Conservation (phyloP, 495 filamentous ascomycete species). For the Penicillium desertorum region DNA sequence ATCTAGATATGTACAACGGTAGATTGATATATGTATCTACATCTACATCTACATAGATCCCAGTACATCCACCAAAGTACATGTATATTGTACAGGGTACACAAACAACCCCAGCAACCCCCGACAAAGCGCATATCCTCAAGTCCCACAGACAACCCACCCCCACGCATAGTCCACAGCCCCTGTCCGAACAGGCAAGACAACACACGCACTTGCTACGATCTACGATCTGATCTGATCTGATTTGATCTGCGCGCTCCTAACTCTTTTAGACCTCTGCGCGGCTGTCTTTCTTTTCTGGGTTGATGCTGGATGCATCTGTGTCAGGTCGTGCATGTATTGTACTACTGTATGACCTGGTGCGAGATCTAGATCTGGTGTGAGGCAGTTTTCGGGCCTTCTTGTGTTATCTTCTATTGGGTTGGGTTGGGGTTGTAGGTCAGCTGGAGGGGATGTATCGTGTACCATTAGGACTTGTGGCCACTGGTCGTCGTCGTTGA, state of each 20-base stretch:
- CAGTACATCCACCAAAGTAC: not conserved
- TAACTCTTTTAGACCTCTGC: not conserved
- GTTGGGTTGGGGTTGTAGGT: not conserved
- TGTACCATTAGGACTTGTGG: not conserved
- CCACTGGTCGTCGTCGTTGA: not conserved
- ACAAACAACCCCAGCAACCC: not conserved
- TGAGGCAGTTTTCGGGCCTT: not conserved
- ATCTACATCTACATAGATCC: not conserved
- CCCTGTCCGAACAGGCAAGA: not conserved
- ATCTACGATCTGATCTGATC: not conserved
- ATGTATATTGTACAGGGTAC: not conserved
- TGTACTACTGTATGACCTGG: not conserved
- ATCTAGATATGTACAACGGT: not conserved
- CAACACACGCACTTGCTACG: not conserved
- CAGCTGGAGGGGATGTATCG: not conserved
- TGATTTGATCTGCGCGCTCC: not conserved
- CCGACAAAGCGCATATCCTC: not conserved
- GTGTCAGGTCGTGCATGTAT: conserved; percentile 1
- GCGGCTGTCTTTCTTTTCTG: not conserved
- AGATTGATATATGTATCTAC: not conserved
- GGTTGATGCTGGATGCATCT: conserved; percentile 1
- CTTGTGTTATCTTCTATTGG: not conserved
- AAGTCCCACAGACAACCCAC: not conserved
- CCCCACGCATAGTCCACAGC: not conserved
- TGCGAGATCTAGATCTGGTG: conserved; percentile 1